phyloP scores from a whole-genome alignment of 257 asterid species.

The Lycium ferocissimum region DNA sequence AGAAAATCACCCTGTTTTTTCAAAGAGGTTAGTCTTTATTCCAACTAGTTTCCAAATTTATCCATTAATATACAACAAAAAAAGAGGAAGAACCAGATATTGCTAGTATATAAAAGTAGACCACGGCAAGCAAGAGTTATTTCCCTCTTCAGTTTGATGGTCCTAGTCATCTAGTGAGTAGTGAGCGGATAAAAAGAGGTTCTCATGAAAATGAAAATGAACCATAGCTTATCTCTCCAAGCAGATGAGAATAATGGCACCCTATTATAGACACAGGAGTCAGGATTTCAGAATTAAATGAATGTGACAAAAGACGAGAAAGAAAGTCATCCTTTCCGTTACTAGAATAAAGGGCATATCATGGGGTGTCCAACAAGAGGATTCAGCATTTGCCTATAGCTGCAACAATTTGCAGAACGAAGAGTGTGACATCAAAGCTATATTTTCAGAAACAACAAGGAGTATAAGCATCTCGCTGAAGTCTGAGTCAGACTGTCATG shows the following conservation, averaged over 20 bases:
- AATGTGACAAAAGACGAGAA: conserved; percentile 11
- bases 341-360: not conserved
- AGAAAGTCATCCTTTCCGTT: not conserved
- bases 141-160: conserved; percentile 18
- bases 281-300: conserved; percentile 13
- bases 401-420: not conserved
- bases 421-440: not conserved
- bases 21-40: conserved; percentile 44
- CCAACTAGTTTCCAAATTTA: conserved; percentile 36
- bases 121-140: not conserved
- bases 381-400: not conserved
- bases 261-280: not conserved
- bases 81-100: conserved; percentile 24
- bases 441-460: conserved; percentile 12
- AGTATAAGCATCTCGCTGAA: not conserved
- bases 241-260: not conserved
- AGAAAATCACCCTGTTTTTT: conserved; percentile 93
- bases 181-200: not conserved
- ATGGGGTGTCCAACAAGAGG: not conserved
- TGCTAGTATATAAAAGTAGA: not conserved
- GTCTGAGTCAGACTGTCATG: not conserved
- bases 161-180: conserved; percentile 21
- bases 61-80: conserved; percentile 27
- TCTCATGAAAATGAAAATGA: not conserved
- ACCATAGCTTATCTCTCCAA: not conserved